These are phyloP conservation scores for Echinosophora koreensis DNA, from an alignment of 306 rosid genomes.

Conservation along the genomic window DNA sequence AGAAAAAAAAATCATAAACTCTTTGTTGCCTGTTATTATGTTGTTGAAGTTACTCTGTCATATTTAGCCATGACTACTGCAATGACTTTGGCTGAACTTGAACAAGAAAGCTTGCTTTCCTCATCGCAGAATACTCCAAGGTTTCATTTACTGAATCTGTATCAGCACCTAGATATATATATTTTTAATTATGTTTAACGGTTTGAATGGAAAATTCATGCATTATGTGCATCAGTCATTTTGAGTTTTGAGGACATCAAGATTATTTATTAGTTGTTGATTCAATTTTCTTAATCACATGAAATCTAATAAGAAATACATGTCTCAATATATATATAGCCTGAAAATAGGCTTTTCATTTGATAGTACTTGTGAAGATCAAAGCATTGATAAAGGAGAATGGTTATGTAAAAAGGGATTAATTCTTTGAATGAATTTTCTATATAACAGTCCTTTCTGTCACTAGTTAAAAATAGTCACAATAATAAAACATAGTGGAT, in stretches of 20 bases:
- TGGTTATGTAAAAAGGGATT: too few relatives aligned
- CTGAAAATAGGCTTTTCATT: too few relatives aligned
- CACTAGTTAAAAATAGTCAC: background rate
- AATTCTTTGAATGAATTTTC: too few relatives aligned
- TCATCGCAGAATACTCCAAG: slow-evolving; percentile 57
- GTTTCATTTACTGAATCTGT: slow-evolving; percentile 38
- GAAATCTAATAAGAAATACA: background rate
- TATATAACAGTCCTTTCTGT: too few relatives aligned
- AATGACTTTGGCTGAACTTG: background rate
- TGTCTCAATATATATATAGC: background rate
- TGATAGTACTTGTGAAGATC: too few relatives aligned
- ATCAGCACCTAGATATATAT: background rate
- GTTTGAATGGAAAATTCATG: background rate
- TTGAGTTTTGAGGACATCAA: background rate
- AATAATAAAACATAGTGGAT: too few relatives aligned
- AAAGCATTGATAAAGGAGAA: too few relatives aligned
- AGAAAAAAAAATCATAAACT: background rate
- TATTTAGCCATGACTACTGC: background rate
- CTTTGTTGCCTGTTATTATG: too few relatives aligned
- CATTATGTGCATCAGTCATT: slow-evolving; percentile 1
- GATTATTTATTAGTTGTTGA: background rate
- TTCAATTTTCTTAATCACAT: background rate
- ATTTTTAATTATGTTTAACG: background rate
- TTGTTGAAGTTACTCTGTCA: background rate
- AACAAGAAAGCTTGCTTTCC: background rate